Evolutionary conservation across 352 stramenopile genomes (phyloP), one percentile per base, ranked within the genome.

Genomic region (Globisporangium parvum): DNA sequence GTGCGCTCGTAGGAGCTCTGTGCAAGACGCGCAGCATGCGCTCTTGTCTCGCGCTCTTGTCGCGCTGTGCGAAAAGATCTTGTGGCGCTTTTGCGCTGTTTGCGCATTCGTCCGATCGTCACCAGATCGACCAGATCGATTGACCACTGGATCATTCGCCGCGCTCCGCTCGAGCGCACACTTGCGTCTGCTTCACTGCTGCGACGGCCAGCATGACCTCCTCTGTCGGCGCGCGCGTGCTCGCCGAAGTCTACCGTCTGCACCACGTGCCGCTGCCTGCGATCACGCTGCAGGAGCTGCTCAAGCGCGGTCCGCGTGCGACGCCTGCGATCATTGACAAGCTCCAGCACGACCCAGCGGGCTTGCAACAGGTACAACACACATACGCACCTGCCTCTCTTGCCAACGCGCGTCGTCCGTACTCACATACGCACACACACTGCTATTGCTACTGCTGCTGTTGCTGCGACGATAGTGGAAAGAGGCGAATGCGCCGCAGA

Each of bases 181-280:
- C n/a, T n/a, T n/a, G n/a, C n/a, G n/a, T n/a, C n/a, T n/a, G n/a
- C n/a, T n/a, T n/a, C 37, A 41, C 37, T 18, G 2, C 37, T 33
- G 4, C 28, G 28, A 33, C 9, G 3, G 9, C 9, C 9, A 44
- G 24, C 28, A 66, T 66, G 63, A 44, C 59, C 8, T 76, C 75
- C 47, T 77, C 69, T 46, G 61, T 73, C 45, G 66, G 65, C 46
- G 67, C 77, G 47, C 86, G 86, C 59, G 77, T 91, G 46, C 61
- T 93, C 57, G 75, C 82, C 15, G 82, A 91, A 59, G 81, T 93
- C 51, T 91, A 93, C 62, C 82, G 82, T 64, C 70, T 86, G 62
- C 82, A 93, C 62, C 78, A 93, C 65, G 80, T 93, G 50, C 82
- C 82, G 46, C 59, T 91, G 61, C 80, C 80, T 23, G 74, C 80